Evolutionary conservation across 371 early-diverging fungal species (phyloP).

Genomic region (Mortierella sp.): DNA sequence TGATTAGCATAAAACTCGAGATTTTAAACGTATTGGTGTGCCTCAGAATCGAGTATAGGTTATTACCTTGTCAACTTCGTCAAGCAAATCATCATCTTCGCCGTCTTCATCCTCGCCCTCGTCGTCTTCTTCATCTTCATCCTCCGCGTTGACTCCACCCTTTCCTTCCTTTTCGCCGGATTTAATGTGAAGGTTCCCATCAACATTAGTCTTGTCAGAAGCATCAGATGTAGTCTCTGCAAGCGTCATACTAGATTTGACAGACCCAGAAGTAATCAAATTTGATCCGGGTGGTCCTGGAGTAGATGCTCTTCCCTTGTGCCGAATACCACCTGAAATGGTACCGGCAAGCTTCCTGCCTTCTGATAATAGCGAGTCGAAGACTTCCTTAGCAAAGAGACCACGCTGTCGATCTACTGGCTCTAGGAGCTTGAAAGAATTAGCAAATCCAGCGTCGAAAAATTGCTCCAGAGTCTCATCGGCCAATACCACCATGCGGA

Average conservation of each 20-base stretch:
- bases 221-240: not conserved
- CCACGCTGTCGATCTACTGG: conserved; percentile 70
- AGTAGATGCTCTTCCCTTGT: conserved; percentile 5
- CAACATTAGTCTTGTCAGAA: not conserved
- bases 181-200: not conserved
- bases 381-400: conserved; percentile 68
- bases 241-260: conserved; percentile 8
- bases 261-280: conserved; percentile 9
- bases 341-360: conserved; percentile 65
- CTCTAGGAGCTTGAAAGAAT: conserved; percentile 74
- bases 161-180: conserved; percentile 9
- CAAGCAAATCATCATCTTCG: conserved; percentile 52
- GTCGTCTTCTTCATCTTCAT: conserved; percentile 14
- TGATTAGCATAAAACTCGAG: too few relatives aligned
- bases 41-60: too few relatives aligned
- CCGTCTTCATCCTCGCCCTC: conserved; percentile 47
- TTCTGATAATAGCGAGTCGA: conserved; percentile 67
- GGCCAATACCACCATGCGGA: conserved; percentile 80
- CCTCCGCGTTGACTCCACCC: too few relatives aligned
- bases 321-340: conserved; percentile 45
- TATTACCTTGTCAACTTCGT: conserved; percentile 57
- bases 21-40: too few relatives aligned
- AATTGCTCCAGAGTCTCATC: conserved; percentile 79
- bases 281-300: conserved; percentile 15
- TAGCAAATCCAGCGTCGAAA: conserved; percentile 75